Evolutionary conservation across 345 rosid species (phyloP), one percentile per base, ranked within the genome.

Genomic region (Citrus medica): DNA sequence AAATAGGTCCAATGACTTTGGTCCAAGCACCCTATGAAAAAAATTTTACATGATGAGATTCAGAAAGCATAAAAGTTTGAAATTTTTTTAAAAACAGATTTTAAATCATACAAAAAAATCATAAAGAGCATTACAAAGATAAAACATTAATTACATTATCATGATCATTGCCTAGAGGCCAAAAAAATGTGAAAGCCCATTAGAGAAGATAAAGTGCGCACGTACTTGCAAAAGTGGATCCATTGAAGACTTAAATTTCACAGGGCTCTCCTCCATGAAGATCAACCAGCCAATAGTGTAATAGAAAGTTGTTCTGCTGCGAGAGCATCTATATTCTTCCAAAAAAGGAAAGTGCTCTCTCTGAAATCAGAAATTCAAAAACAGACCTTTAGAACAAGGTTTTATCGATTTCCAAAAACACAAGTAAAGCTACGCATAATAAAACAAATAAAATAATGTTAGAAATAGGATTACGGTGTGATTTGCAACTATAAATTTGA

Each of bases 241-340:
- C 99, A 97, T 94, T 8, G 99, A 93, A 80, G 98, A 87, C 89
- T 90, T 97, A 82, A 97, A 97, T 89, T 94, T 97, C 87, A 94
- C 83, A 66, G 97, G 89, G 90, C 93, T 93, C 76, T 97, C 99
- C 85, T 97, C 98, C 98, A 94, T 88, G 81, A 97, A 97, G 72
- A 97, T 94, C 81, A 97, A 85, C 97, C 93, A 94, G 77, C 99
- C 98, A 81, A 97, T 92, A 67, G 93, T 94, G 85, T 93, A 94
- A 77, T 94, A 94, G 84, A 97, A 97, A 5, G 97, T 94, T 63
- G 98, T 94, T 84, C 99, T 90, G 90, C 94, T 97, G 80, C 98
- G 97, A 24, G 96, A 92, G 83, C 98, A 92, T 91, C 97, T 90
- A 78, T 87, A 87, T 77, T 97, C 95, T 78, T 91, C 99, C 73